A percentile compares a stretch with the other conserved stretches of the same genome.
phyloP scores from a whole-genome alignment of 257 asterid genomes.

The Solanum chilense region DNA sequence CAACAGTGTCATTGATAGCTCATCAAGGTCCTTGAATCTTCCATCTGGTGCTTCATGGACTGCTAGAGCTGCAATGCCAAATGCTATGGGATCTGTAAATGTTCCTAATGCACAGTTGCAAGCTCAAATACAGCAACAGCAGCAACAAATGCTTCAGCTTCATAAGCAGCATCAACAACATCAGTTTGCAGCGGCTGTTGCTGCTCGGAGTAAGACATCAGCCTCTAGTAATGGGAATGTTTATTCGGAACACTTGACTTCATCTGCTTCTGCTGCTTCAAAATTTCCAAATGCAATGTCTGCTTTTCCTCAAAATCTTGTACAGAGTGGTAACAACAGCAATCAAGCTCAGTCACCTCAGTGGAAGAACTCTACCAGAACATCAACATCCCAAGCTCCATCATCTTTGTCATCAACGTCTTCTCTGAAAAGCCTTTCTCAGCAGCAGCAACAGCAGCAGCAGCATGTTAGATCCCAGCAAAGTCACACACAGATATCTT shows the following conservation, averaged over 20 bases:
- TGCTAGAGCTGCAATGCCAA: conserved; percentile 32
- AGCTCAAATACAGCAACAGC: conserved; percentile 31
- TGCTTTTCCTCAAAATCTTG: conserved; percentile 58
- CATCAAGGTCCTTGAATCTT: conserved; percentile 25
- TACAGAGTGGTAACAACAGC: conserved; percentile 38
- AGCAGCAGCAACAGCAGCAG: conserved; percentile 67
- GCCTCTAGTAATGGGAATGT: conserved; percentile 32
- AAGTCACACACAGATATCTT: conserved; percentile 74
- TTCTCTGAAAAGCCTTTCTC: conserved; percentile 42
- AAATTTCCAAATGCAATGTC: conserved; percentile 44
- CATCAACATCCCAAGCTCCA: conserved; percentile 40
- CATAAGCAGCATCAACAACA: conserved; percentile 33
- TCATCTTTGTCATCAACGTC: conserved; percentile 47
- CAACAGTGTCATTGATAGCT: conserved; percentile 47
- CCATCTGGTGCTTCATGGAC: conserved; percentile 31
- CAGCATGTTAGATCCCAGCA: conserved; percentile 56
- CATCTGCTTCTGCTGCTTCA: conserved; percentile 32
- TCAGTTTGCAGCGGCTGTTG: conserved; percentile 16
- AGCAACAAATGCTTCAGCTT: conserved; percentile 34
- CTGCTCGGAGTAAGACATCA: conserved; percentile 37
- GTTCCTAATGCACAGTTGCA: conserved; percentile 44
- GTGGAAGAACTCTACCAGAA: conserved; percentile 55
- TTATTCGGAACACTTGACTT: conserved; percentile 54
- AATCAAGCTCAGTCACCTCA: conserved; percentile 68
- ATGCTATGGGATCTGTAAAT: conserved; percentile 19